Conservation (phyloP, 179 eudicot species). For the Carnegiea gigantea region DNA sequence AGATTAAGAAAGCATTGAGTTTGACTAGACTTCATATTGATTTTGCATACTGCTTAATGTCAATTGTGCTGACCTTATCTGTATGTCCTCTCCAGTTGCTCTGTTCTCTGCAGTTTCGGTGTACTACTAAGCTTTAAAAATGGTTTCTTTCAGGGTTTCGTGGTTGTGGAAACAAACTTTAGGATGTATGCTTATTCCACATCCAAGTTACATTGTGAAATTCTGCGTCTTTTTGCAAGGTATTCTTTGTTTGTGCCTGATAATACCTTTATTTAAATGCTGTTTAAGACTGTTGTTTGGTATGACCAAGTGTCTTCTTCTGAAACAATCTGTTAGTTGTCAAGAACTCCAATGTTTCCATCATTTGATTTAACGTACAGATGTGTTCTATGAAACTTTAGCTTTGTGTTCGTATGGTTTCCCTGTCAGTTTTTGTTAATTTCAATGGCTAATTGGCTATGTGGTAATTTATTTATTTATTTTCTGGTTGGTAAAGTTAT, state of each 20-base stretch:
- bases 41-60: conserved; percentile 2
- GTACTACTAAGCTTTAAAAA: conserved; percentile 2
- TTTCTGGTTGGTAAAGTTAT: not conserved
- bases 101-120: not conserved
- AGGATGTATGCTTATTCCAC: conserved; percentile 89
- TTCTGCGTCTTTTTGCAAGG: conserved; percentile 95
- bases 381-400: conserved; percentile 6
- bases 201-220: conserved; percentile 90
- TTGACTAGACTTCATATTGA: not conserved
- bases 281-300: not conserved
- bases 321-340: not conserved
- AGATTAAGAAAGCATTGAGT: conserved; percentile 10
- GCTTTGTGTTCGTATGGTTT: not conserved
- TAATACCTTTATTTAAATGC: not conserved
- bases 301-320: not conserved
- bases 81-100: not conserved
- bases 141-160: conserved; percentile 41
- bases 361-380: not conserved
- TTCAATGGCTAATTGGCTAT: too few relatives aligned
- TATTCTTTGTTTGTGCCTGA: conserved; percentile 24
- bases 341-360: conserved; percentile 1
- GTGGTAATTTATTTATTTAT: not conserved
- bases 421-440: not conserved
- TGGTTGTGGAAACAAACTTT: conserved; percentile 76
- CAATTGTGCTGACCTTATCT: not conserved